phyloP scores from a whole-genome alignment of 108 stramenopile genomes.

The Aurantiochytrium sp. region DNA sequence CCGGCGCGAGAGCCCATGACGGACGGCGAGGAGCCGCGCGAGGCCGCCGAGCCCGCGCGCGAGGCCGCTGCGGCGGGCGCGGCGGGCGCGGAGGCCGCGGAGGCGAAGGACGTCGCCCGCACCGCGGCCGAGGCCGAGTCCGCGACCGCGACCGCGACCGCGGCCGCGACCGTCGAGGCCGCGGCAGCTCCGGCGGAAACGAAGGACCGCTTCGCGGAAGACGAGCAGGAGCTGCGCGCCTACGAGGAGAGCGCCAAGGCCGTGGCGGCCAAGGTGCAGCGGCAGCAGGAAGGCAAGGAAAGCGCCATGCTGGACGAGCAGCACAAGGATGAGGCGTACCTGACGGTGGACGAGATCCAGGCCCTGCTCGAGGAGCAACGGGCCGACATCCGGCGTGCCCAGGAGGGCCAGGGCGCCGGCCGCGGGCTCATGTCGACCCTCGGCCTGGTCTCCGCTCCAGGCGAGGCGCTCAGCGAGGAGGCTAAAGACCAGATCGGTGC shows the following conservation, averaged over 20 bases:
- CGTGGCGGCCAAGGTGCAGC: neutral
- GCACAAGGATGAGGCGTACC: neutral
- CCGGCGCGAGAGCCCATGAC: too few relatives aligned
- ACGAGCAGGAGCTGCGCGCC: neutral
- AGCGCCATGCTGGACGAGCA: neutral
- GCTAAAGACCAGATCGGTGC: neutral
- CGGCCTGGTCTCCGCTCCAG: neutral
- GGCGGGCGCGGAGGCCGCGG: neutral
- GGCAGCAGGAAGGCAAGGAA: neutral
- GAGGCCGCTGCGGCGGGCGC: too few relatives aligned
- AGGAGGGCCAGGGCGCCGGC: neutral
- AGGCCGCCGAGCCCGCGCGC: too few relatives aligned
- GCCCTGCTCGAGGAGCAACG: neutral
- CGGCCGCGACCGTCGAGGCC: neutral
- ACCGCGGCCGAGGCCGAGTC: neutral
- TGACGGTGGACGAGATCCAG: neutral
- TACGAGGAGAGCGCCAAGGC: neutral
- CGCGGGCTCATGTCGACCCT: neutral
- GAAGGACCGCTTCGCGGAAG: neutral
- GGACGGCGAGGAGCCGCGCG: too few relatives aligned
- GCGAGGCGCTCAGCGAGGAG: neutral
- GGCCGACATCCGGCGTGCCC: neutral
- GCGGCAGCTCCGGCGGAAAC: neutral
- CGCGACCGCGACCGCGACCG: neutral
- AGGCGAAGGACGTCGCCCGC: too few relatives aligned